These are phyloP conservation scores for Dictyostelium capitatum DNA, from an alignment of 78 protist genomes.

Conservation along the genomic window DNA sequence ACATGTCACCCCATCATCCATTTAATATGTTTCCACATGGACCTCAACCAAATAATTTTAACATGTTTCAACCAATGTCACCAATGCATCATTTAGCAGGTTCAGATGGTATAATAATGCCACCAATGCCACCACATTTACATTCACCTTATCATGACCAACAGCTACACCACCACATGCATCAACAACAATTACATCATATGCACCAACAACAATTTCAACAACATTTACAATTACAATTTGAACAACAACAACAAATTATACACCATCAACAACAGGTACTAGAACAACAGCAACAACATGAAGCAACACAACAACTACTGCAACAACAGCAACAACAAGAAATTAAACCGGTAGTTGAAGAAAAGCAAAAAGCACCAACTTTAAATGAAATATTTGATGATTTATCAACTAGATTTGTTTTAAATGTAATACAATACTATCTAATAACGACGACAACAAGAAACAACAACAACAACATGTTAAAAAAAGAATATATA, in stretches of 20 bases:
- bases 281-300: constrained; percentile 40
- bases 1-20: constrained; percentile 15
- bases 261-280: background rate
- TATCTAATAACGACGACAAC: background rate
- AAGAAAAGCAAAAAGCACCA: constrained; percentile 24
- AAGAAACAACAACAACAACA: too few species aligned
- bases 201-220: background rate
- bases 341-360: background rate
- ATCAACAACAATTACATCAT: constrained; percentile 13
- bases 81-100: background rate
- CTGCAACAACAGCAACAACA: constrained; percentile 2
- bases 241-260: background rate
- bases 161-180: background rate
- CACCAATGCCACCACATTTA: constrained; percentile 4
- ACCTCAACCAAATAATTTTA: background rate
- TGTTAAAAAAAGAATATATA: background rate
- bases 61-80: background rate
- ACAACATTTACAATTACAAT: background rate
- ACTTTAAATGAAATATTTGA: constrained; percentile 64
- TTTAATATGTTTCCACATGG: background rate
- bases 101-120: constrained; percentile 11
- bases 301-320: background rate
- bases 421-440: constrained; percentile 69
- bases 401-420: constrained; percentile 84
- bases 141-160: background rate